Conservation (phyloP, 106 monocot genomes). For the Iris macrosiphon region DNA sequence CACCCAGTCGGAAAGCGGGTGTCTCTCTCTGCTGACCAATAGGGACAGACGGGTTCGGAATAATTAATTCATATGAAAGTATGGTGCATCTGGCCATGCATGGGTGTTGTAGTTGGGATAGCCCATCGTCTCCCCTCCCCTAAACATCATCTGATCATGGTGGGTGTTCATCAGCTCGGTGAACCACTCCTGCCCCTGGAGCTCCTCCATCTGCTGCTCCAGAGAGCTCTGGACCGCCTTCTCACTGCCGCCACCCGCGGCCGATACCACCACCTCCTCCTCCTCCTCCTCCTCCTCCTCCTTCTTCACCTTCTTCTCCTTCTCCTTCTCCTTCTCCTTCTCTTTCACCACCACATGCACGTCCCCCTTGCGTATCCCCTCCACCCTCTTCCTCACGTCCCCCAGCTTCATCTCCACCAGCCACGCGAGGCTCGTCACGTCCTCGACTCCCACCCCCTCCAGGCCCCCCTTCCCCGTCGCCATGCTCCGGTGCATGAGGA, state of each 20-base stretch:
- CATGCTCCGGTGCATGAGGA: conserved; percentile 16
- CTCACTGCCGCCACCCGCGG: neutral
- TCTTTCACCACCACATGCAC: neutral
- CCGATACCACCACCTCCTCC: neutral
- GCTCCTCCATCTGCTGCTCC: conserved; percentile 10
- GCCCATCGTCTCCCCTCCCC: too few relatives aligned
- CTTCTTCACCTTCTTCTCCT: neutral
- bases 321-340: neutral
- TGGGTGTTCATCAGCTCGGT: conserved; percentile 8
- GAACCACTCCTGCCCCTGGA: conserved; percentile 16
- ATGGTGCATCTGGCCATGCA: too few relatives aligned
- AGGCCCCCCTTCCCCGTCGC: neutral
- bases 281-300: neutral
- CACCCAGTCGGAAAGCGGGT: too few relatives aligned
- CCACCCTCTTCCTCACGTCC: neutral
- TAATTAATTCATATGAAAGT: too few relatives aligned
- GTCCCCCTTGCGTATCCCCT: neutral
- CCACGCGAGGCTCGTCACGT: conserved; percentile 3
- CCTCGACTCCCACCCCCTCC: neutral
- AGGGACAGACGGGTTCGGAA: too few relatives aligned
- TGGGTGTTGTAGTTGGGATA: too few relatives aligned
- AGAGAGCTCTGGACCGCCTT: conserved; percentile 11
- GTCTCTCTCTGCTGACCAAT: too few relatives aligned
- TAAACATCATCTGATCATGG: too few relatives aligned
- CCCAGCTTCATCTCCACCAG: conserved; percentile 3